Percentiles rank a stretch among this genome's conserved stretches.
phyloP scores from a whole-genome alignment of 345 rosid genomes.

The Salix suchowensis region DNA sequence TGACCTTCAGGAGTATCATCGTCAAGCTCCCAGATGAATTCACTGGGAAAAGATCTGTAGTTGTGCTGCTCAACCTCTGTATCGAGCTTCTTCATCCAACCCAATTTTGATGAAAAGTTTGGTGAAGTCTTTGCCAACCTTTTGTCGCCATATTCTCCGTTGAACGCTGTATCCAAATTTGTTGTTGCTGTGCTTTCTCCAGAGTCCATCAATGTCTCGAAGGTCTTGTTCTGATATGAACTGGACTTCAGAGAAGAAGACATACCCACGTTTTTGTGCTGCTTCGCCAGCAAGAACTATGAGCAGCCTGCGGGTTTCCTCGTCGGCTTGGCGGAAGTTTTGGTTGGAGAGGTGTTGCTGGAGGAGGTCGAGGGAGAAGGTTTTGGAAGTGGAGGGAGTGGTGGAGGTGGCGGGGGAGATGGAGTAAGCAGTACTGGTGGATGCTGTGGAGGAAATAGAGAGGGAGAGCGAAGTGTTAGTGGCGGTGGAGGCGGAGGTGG shows the following conservation, averaged over 20 bases:
- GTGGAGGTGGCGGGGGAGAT: slow-evolving; percentile 28
- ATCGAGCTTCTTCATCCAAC: slow-evolving; percentile 97
- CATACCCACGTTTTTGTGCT: slow-evolving; percentile 74
- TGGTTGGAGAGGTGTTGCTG: slow-evolving; percentile 49
- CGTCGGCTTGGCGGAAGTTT: slow-evolving; percentile 82
- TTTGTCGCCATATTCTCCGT: slow-evolving; percentile 53
- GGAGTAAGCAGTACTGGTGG: slow-evolving; percentile 24
- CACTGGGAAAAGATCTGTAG: slow-evolving; percentile 78
- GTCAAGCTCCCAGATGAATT: slow-evolving; percentile 75
- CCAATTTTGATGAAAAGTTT: slow-evolving; percentile 68
- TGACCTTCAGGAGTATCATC: slow-evolving; percentile 81
- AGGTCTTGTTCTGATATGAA: slow-evolving; percentile 60
- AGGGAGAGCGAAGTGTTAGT: slow-evolving; percentile 17
- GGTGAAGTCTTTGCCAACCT: slow-evolving; percentile 60
- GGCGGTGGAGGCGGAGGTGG: slow-evolving; percentile 20
- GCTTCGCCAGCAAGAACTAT: slow-evolving; percentile 73
- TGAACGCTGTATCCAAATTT: slow-evolving; percentile 57
- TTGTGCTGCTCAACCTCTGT: slow-evolving; percentile 79
- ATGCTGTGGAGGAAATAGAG: slow-evolving; percentile 13
- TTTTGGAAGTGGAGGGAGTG: slow-evolving; percentile 32
- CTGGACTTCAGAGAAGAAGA: slow-evolving; percentile 91
- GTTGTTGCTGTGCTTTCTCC: slow-evolving; percentile 63
- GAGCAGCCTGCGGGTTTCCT: slow-evolving; percentile 81
- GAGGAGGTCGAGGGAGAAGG: slow-evolving; percentile 60
- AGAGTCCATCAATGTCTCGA: slow-evolving; percentile 62